phyloP scores from a whole-genome alignment of 2,329 filamentous ascomycete genomes.

The Penicillium polonicum region DNA sequence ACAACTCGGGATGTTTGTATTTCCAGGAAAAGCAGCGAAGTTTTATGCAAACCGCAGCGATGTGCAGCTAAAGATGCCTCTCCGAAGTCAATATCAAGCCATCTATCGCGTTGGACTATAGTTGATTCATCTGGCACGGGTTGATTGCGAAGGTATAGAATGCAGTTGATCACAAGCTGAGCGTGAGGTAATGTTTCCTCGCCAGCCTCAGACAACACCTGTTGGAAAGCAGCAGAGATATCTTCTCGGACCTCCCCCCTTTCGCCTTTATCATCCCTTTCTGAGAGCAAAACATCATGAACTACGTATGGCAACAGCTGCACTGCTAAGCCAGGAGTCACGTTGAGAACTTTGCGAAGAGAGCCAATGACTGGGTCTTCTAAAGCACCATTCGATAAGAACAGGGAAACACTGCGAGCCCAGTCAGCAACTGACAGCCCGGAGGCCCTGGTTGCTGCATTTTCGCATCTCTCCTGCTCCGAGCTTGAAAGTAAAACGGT shows the following conservation, averaged over 20 bases:
- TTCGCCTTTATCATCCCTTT: slow-evolving; percentile 61
- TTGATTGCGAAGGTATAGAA: slow-evolving; percentile 88
- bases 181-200: slow-evolving; percentile 59
- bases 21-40: slow-evolving; percentile 80
- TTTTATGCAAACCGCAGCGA: slow-evolving; percentile 80
- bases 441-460: slow-evolving; percentile 19
- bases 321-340: slow-evolving; percentile 68
- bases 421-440: slow-evolving; percentile 31
- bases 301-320: slow-evolving; percentile 78
- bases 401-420: slow-evolving; percentile 37
- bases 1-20: slow-evolving; percentile 60
- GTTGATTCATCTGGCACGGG: slow-evolving; percentile 71
- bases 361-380: slow-evolving; percentile 68
- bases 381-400: slow-evolving; percentile 59
- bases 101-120: slow-evolving; percentile 72
- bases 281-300: slow-evolving; percentile 73
- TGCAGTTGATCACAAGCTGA: slow-evolving; percentile 70
- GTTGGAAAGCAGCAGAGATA: slow-evolving; percentile 65
- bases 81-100: slow-evolving; percentile 81
- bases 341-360: slow-evolving; percentile 63
- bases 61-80: slow-evolving; percentile 70
- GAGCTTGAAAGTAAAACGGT: slow-evolving; percentile 21
- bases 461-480: slow-evolving; percentile 20
- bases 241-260: slow-evolving; percentile 59
- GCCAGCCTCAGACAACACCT: slow-evolving; percentile 57